Conservation (phyloP, 805 yeast species). For the Candida maesae region DNA sequence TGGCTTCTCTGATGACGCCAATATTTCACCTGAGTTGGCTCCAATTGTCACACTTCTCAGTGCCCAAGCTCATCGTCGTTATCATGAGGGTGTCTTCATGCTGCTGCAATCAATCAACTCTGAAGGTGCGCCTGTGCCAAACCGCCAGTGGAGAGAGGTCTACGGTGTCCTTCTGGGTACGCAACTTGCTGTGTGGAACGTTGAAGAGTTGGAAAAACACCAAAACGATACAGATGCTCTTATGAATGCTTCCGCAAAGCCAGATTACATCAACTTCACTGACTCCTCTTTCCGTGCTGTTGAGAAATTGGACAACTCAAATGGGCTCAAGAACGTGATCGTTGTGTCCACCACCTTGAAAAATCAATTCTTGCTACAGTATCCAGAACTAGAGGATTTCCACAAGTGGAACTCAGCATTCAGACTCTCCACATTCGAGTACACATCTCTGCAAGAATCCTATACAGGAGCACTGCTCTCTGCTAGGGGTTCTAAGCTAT, state of each 20-base stretch:
- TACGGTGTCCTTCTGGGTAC: conserved; percentile 90
- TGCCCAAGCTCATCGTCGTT: conserved; percentile 72
- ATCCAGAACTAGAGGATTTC: conserved; percentile 59
- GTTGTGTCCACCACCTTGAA: conserved; percentile 89
- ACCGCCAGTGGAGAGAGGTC: conserved; percentile 86
- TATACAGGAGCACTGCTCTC: conserved; percentile 92
- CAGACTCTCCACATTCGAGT: conserved; percentile 76
- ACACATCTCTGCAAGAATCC: conserved; percentile 83
- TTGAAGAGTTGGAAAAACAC: conserved; percentile 54
- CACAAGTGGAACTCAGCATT: conserved; percentile 81
- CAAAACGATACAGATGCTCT: conserved; percentile 42
- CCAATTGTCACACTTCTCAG: conserved; percentile 74
- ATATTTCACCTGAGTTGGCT: conserved; percentile 36
- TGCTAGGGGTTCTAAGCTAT: conserved; percentile 83
- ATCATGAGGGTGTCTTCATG: conserved; percentile 74
- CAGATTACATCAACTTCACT: conserved; percentile 84
- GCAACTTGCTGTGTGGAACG: conserved; percentile 91
- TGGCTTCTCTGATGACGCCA: conserved; percentile 15
- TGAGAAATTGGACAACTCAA: conserved; percentile 55
- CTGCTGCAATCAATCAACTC: conserved; percentile 67
- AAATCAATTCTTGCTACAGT: conserved; percentile 81
- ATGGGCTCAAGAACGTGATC: conserved; percentile 68
- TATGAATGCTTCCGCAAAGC: conserved; percentile 62
- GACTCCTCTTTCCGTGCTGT: conserved; percentile 84
- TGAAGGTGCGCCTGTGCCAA: conserved; percentile 78